Evolutionary conservation across 768 basidiomycete genomes (phyloP).

Genomic region (Solioccasus polychromus): DNA sequence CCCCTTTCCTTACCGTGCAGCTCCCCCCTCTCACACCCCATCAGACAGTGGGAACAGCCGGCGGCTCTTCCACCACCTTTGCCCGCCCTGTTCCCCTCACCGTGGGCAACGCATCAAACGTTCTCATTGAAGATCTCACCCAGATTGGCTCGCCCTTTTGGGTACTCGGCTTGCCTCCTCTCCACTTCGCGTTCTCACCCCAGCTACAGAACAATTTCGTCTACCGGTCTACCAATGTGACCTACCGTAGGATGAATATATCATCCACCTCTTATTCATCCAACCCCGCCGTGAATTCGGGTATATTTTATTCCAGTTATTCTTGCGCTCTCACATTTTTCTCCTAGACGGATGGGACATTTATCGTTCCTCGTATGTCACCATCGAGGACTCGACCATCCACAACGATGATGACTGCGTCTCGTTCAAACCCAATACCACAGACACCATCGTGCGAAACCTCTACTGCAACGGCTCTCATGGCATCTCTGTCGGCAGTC

Average conservation of each 20-base stretch:
- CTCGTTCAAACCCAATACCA: constrained; percentile 31
- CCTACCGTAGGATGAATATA: constrained; percentile 39
- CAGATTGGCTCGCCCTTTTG: constrained; percentile 41
- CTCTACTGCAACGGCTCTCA: constrained; percentile 38
- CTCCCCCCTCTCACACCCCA: neutral
- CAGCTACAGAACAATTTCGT: constrained; percentile 35
- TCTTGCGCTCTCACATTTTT: neutral
- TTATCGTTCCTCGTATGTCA: constrained; percentile 37
- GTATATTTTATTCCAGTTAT: constrained; percentile 9
- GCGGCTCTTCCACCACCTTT: constrained; percentile 41
- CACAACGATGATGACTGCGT: constrained; percentile 44
- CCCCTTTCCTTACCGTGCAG: constrained; percentile 5
- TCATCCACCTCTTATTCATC: constrained; percentile 34
- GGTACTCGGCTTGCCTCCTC: constrained; percentile 21
- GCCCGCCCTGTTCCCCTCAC: constrained; percentile 44
- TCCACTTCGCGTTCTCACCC: neutral
- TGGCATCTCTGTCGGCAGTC: constrained; percentile 49
- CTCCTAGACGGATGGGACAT: constrained; percentile 53
- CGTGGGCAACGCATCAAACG: constrained; percentile 40
- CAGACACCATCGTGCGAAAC: constrained; percentile 39
- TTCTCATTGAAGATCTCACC: constrained; percentile 39
- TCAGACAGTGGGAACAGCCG: constrained; percentile 38
- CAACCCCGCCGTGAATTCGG: constrained; percentile 34
- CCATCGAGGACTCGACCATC: constrained; percentile 36
- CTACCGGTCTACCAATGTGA: constrained; percentile 42